These are phyloP conservation scores for Opeltia flavorubescens DNA, from an alignment of 495 filamentous ascomycete species.

Conservation along the genomic window DNA sequence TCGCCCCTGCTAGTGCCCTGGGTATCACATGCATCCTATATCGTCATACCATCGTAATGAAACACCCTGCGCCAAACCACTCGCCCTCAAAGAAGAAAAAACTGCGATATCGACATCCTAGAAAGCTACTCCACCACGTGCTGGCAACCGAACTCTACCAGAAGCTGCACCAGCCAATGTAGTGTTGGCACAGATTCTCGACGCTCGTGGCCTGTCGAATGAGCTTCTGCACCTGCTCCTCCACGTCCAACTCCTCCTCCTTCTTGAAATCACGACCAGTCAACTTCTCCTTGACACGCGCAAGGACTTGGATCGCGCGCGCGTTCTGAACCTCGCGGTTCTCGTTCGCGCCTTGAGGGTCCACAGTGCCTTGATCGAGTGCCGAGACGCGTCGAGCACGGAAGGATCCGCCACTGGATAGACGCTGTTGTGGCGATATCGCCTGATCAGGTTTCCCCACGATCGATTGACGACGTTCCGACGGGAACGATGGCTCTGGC, in stretches of 20 bases:
- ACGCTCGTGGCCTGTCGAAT: slow-evolving; percentile 89
- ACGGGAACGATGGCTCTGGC: slow-evolving; percentile 61
- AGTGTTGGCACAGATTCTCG: slow-evolving; percentile 97
- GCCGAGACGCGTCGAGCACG: slow-evolving; percentile 18
- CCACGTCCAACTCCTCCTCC: slow-evolving; percentile 67
- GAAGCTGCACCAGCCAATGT: slow-evolving; percentile 40
- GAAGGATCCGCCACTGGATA: slow-evolving; percentile 24
- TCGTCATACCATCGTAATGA: not conserved
- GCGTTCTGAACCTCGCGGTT: slow-evolving; percentile 78
- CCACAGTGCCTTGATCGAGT: slow-evolving; percentile 6
- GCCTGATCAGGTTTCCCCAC: slow-evolving; percentile 47
- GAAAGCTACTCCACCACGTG: not conserved
- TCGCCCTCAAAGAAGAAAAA: not conserved
- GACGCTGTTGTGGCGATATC: slow-evolving; percentile 32
- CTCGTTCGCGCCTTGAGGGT: slow-evolving; percentile 21
- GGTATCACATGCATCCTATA: too few relatives aligned
- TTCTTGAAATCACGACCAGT: slow-evolving; percentile 55
- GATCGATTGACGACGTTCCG: slow-evolving; percentile 65
- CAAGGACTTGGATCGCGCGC: slow-evolving; percentile 79
- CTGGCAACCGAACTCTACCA: slow-evolving; percentile 7
- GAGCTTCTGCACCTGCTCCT: slow-evolving; percentile 82
- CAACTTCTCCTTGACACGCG: slow-evolving; percentile 85
- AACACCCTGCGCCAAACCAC: not conserved
- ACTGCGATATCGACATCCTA: too few relatives aligned
- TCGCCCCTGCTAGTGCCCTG: too few relatives aligned